phyloP scores from a whole-genome alignment of 108 stramenopile genomes.

The Thalassiosira profunda region DNA sequence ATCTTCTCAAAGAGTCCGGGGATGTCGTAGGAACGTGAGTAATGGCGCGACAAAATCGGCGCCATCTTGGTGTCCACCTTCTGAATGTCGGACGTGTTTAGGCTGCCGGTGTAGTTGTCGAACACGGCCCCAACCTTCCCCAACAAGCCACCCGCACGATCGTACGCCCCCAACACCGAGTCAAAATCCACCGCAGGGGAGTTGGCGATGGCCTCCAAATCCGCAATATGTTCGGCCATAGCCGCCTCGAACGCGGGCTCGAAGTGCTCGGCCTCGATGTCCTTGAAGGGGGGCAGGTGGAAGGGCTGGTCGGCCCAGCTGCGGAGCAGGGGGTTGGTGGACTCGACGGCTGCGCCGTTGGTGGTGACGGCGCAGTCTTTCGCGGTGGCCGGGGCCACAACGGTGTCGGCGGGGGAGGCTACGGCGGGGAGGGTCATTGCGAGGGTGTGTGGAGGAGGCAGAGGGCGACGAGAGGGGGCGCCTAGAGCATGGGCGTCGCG shows the following conservation, averaged over 20 bases:
- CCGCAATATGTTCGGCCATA: constrained; percentile 58
- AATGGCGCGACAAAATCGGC: constrained; percentile 45
- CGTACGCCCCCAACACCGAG: constrained; percentile 59
- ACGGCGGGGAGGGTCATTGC: no score
- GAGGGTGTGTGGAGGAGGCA: no score
- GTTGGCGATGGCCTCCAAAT: constrained; percentile 50
- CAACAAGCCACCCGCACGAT: constrained; percentile 49
- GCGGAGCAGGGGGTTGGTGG: constrained; percentile 58
- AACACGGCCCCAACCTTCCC: constrained; percentile 48
- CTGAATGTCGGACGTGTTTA: constrained; percentile 63
- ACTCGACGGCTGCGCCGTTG: not conserved
- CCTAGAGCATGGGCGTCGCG: no score
- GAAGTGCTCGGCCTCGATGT: constrained; percentile 56
- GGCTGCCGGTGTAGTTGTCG: constrained; percentile 49
- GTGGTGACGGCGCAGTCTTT: not conserved
- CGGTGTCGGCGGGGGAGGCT: no score
- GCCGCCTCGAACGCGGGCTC: constrained; percentile 57
- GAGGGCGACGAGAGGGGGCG: no score
- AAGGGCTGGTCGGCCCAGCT: constrained; percentile 68
- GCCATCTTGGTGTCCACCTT: constrained; percentile 60
- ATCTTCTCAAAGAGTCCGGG: constrained; percentile 62
- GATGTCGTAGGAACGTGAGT: constrained; percentile 23
- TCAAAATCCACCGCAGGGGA: constrained; percentile 45
- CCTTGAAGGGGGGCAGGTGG: constrained; percentile 60
- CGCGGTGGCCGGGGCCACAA: no score